A percentile compares a stretch with the other conserved stretches of the same genome.
These are phyloP conservation scores for Colletotrichum chrysophilum DNA, from an alignment of 2,329 filamentous ascomycete species.

Conservation along the genomic window DNA sequence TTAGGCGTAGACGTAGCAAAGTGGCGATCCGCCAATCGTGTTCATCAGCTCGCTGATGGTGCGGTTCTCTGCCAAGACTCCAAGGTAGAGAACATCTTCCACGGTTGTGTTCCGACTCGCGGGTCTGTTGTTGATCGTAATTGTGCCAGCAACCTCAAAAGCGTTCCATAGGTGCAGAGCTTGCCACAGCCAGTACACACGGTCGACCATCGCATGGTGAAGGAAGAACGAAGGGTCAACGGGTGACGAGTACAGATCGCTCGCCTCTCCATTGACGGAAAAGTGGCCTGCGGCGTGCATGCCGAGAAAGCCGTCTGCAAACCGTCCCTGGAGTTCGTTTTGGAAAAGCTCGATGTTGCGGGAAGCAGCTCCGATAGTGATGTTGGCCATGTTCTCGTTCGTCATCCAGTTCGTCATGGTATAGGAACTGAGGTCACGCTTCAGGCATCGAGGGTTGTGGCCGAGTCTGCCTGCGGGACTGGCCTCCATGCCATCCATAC, in stretches of 20 bases:
- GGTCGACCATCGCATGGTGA: constrained; percentile 32
- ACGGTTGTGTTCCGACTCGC: constrained; percentile 24
- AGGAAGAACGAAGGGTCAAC: constrained; percentile 32
- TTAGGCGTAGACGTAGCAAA: constrained; percentile 37
- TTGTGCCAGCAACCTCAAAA: constrained; percentile 22
- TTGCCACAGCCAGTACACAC: constrained; percentile 33
- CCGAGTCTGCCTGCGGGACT: constrained; percentile 27
- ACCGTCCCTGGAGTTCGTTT: constrained; percentile 37
- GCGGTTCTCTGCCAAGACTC: constrained; percentile 24
- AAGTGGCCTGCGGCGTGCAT: constrained; percentile 45
- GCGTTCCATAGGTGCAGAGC: constrained; percentile 24
- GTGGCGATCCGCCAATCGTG: constrained; percentile 33
- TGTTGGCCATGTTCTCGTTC: constrained; percentile 27
- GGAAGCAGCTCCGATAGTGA: constrained; percentile 31
- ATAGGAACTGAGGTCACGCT: constrained; percentile 43
- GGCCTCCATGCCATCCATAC: constrained; percentile 28
- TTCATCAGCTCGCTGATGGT: constrained; percentile 37
- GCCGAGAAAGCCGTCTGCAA: constrained; percentile 26
- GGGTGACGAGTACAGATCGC: constrained; percentile 33
- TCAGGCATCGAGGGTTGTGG: constrained; percentile 52
- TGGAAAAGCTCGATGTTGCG: constrained; percentile 37
- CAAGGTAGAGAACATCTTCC: constrained; percentile 31
- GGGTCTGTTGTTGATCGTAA: constrained; percentile 24
- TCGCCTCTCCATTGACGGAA: constrained; percentile 40
- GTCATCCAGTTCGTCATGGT: constrained; percentile 23